phyloP scores from a whole-genome alignment of 495 filamentous ascomycete genomes.

The Penicillium turbatum region DNA sequence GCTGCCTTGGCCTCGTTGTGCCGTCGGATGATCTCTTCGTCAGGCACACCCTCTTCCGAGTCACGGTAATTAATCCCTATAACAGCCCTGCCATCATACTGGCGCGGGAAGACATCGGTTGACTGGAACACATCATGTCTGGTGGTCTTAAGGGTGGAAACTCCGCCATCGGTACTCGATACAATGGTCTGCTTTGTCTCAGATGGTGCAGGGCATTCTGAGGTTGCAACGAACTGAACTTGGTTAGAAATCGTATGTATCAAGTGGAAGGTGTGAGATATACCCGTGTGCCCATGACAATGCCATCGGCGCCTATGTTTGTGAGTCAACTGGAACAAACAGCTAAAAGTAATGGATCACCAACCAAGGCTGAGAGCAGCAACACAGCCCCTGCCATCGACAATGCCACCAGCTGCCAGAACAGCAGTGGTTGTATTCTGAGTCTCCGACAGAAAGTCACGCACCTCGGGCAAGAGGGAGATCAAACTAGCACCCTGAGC shows the following conservation, averaged over 20 bases:
- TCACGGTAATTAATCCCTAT: constrained; percentile 20
- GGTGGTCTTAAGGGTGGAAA: constrained; percentile 22
- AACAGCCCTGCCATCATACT: constrained; percentile 27
- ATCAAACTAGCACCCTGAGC: constrained; percentile 57
- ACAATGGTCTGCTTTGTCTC: constrained; percentile 21
- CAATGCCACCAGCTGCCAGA: constrained; percentile 63
- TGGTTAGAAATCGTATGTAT: not conserved
- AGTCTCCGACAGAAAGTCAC: constrained; percentile 46
- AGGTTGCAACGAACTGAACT: constrained; percentile 20
- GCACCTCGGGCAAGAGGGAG: constrained; percentile 55
- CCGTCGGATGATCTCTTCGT: constrained; percentile 21
- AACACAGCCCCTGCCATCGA: constrained; percentile 57
- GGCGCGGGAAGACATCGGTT: constrained; percentile 25
- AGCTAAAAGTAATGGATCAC: not conserved
- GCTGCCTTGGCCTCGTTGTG: constrained; percentile 23
- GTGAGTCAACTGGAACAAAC: not conserved
- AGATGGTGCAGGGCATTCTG: constrained; percentile 21
- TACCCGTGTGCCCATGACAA: constrained; percentile 61
- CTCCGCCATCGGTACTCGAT: constrained; percentile 18
- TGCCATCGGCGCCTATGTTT: constrained; percentile 46
- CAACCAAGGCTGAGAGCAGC: constrained; percentile 54
- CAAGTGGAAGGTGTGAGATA: not conserved
- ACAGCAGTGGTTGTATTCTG: constrained; percentile 43
- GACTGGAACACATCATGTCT: constrained; percentile 23
- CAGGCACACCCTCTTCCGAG: constrained; percentile 9